These are phyloP conservation scores for Poterioochromonas sp. DNA, from an alignment of 352 stramenopile species.

Conservation along the genomic window DNA sequence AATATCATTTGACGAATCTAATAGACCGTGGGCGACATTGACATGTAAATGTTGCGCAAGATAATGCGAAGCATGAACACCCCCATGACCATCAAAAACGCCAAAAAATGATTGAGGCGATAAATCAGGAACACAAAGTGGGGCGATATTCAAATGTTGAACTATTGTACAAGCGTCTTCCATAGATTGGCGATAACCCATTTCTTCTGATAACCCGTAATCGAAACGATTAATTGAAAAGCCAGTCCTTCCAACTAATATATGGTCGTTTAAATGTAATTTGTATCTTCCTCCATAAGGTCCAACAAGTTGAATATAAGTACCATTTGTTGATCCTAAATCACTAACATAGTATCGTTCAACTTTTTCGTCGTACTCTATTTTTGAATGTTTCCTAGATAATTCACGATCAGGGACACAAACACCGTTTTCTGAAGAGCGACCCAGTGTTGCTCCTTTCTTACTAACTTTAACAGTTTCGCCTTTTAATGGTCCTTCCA, in stretches of 20 bases:
- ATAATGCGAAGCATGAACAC: conserved; percentile 76
- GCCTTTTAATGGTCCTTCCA: conserved; percentile 38
- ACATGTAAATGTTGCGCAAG: conserved; percentile 51
- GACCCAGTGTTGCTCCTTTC: conserved; percentile 69
- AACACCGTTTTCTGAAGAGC: conserved; percentile 75
- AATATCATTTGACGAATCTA: not conserved
- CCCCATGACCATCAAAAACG: conserved; percentile 92
- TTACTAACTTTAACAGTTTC: conserved; percentile 54
- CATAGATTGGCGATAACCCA: conserved; percentile 85
- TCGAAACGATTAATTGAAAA: conserved; percentile 93
- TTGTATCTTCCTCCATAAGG: conserved; percentile 81
- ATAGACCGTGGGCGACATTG: conserved; percentile 31
- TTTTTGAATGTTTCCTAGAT: conserved; percentile 78
- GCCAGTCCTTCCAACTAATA: conserved; percentile 88
- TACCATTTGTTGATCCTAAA: conserved; percentile 74
- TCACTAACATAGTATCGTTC: conserved; percentile 55
- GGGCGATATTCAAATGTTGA: conserved; percentile 54
- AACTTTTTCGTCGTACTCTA: conserved; percentile 73
- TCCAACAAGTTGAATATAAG: conserved; percentile 88
- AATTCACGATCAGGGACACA: conserved; percentile 87
- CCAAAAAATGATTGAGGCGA: conserved; percentile 82
- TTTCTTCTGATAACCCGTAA: conserved; percentile 83
- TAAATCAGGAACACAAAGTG: conserved; percentile 33
- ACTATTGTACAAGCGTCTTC: conserved; percentile 88
- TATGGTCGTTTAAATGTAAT: conserved; percentile 82